These are phyloP conservation scores for Rhizopogon rudus DNA, from an alignment of 768 basidiomycete species.

Conservation along the genomic window DNA sequence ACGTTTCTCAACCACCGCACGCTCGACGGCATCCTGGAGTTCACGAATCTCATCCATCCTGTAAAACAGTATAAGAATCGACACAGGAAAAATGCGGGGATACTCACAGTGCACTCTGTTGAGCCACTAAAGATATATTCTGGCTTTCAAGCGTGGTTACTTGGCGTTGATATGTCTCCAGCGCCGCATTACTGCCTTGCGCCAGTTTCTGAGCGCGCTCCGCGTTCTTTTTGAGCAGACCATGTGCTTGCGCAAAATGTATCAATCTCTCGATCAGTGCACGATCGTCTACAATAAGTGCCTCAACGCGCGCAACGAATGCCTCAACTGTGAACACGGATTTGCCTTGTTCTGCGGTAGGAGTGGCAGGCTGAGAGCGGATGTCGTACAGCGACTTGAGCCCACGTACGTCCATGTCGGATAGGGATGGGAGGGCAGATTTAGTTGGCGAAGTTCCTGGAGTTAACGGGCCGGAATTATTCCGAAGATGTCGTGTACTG, in stretches of 20 bases:
- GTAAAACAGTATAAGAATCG: slow-evolving; percentile 2
- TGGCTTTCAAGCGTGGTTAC: slow-evolving; percentile 76
- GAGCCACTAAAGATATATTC: slow-evolving; percentile 45
- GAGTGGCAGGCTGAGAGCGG: slow-evolving; percentile 26
- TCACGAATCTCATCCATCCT: slow-evolving; percentile 66
- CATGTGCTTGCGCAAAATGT: slow-evolving; percentile 85
- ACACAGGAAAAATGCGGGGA: not conserved
- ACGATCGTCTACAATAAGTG: slow-evolving; percentile 78
- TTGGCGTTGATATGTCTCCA: slow-evolving; percentile 91
- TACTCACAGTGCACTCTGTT: slow-evolving; percentile 54
- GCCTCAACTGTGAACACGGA: slow-evolving; percentile 63
- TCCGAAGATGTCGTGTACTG: slow-evolving; percentile 42
- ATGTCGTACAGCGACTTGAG: slow-evolving; percentile 75
- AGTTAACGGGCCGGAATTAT: slow-evolving; percentile 36
- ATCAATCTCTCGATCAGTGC: slow-evolving; percentile 79
- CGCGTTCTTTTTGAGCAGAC: slow-evolving; percentile 87
- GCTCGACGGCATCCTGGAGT: slow-evolving; percentile 59
- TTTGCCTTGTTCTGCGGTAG: slow-evolving; percentile 10
- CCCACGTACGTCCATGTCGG: slow-evolving; percentile 81
- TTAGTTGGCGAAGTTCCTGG: slow-evolving; percentile 19
- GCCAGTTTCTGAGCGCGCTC: slow-evolving; percentile 89
- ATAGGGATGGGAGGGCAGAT: slow-evolving; percentile 48
- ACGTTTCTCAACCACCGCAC: slow-evolving; percentile 54
- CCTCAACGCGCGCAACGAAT: slow-evolving; percentile 73
- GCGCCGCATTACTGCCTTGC: slow-evolving; percentile 68